Evolutionary conservation across 2,329 filamentous ascomycete species (phyloP).

Genomic region (Hypoxylon sp.): DNA sequence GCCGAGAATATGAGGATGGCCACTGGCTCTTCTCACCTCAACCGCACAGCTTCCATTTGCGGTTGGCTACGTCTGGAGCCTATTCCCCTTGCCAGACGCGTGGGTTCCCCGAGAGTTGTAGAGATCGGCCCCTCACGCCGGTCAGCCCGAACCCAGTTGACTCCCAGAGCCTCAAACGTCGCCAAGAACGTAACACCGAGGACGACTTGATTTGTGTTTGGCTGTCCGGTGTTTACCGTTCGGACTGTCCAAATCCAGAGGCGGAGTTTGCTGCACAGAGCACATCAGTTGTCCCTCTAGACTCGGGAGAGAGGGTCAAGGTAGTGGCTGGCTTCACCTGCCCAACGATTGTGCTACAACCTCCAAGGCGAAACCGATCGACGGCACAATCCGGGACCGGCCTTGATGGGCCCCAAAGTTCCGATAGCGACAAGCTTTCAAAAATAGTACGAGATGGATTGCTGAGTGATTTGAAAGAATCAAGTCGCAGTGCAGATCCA

Average conservation of each 20-base stretch:
- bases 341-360: slow-evolving; percentile 28
- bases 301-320: slow-evolving; percentile 7
- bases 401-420: slow-evolving; percentile 50
- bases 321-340: slow-evolving; percentile 1
- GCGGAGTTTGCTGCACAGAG: not conserved
- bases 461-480: slow-evolving; percentile 35
- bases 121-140: slow-evolving; percentile 34
- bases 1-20: slow-evolving; percentile 45
- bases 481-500: slow-evolving; percentile 31
- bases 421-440: slow-evolving; percentile 38
- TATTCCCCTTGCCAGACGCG: slow-evolving; percentile 31
- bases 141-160: slow-evolving; percentile 41
- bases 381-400: slow-evolving; percentile 41
- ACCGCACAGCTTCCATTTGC: slow-evolving; percentile 28
- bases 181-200: slow-evolving; percentile 28
- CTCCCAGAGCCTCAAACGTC: slow-evolving; percentile 24
- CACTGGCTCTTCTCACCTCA: slow-evolving; percentile 25
- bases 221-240: slow-evolving; percentile 34
- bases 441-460: slow-evolving; percentile 35
- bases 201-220: slow-evolving; percentile 40
- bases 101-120: slow-evolving; percentile 38
- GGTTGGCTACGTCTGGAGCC: slow-evolving; percentile 25
- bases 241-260: slow-evolving; percentile 8
- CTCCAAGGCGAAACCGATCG: slow-evolving; percentile 22
- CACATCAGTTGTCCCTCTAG: not conserved